A percentile compares a stretch with the other conserved stretches of the same genome.
Conservation (phyloP, 495 filamentous ascomycete species). For the Stereocaulon alpinum region DNA sequence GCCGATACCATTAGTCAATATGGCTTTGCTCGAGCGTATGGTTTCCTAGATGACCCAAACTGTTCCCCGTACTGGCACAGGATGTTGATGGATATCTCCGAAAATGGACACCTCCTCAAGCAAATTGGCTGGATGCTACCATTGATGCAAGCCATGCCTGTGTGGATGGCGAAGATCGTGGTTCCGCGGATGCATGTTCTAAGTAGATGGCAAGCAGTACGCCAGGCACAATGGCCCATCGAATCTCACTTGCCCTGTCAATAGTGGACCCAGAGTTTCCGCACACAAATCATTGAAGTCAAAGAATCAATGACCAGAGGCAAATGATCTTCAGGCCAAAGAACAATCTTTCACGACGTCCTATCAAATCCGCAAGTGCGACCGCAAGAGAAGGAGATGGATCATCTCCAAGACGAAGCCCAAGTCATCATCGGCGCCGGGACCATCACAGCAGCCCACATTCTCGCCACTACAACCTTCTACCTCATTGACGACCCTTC, state of each 20-base stretch:
- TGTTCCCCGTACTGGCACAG: constrained; percentile 14
- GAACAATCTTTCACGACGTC: constrained; percentile 10
- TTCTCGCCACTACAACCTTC: constrained; percentile 30
- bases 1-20: constrained; percentile 37
- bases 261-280: neutral
- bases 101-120: constrained; percentile 12
- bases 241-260: neutral
- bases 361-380: constrained; percentile 23
- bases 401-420: constrained; percentile 15
- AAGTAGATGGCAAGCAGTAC: constrained; percentile 9
- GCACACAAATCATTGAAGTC: neutral
- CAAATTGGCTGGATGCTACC: constrained; percentile 16
- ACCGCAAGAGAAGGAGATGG: constrained; percentile 4
- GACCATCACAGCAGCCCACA: constrained; percentile 22
- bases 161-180: constrained; percentile 6
- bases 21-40: constrained; percentile 32
- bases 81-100: constrained; percentile 21
- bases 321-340: constrained; percentile 18
- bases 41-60: constrained; percentile 23
- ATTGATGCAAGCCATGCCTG: constrained; percentile 14
- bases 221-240: neutral
- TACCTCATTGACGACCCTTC: constrained; percentile 31
- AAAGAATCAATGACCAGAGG: constrained; percentile 1
- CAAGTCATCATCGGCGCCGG: constrained; percentile 29
- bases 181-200: constrained; percentile 5